Evolutionary conservation across 1,284 basidiomycete species (phyloP).

Genomic region (Trichosporon ovoides): DNA sequence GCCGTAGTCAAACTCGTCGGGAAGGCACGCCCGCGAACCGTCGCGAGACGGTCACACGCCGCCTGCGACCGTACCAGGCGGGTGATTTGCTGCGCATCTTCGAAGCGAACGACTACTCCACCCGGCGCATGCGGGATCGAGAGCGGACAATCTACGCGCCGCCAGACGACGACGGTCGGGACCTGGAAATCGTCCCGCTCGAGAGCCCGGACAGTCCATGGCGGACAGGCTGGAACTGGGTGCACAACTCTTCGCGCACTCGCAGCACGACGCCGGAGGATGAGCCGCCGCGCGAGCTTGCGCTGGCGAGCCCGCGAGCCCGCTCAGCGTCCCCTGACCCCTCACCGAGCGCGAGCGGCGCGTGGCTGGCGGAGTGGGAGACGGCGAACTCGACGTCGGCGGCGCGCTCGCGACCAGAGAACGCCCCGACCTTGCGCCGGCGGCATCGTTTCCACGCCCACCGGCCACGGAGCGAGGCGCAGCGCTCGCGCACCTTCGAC

Average conservation of each 20-base stretch:
- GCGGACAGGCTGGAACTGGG: conserved; percentile 1
- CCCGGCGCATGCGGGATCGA: not conserved
- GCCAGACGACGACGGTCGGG: not conserved
- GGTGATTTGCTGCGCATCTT: not conserved
- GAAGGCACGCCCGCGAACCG: not conserved
- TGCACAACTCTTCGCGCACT: not conserved
- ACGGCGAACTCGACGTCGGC: not conserved
- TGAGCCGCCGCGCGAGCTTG: conserved; percentile 2
- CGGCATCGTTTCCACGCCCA: not conserved
- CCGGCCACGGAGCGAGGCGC: conserved; percentile 2
- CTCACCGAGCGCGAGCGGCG: not conserved
- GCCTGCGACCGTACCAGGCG: not conserved
- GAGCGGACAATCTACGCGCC: not conserved
- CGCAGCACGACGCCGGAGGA: not conserved
- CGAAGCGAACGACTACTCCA: not conserved
- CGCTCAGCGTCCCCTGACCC: conserved; percentile 3
- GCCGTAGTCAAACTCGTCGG: not conserved
- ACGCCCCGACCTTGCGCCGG: conserved; percentile 4
- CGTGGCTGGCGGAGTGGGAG: conserved; percentile 14
- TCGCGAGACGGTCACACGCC: not conserved
- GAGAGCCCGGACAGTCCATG: conserved; percentile 1
- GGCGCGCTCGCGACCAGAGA: conserved; percentile 2
- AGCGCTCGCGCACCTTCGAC: conserved; percentile 7
- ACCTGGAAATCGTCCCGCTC: not conserved
- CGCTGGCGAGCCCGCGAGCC: conserved; percentile 1